These are phyloP conservation scores for Pseudogymnoascus sp. DNA, from an alignment of 2,329 filamentous ascomycete genomes.

Conservation along the genomic window DNA sequence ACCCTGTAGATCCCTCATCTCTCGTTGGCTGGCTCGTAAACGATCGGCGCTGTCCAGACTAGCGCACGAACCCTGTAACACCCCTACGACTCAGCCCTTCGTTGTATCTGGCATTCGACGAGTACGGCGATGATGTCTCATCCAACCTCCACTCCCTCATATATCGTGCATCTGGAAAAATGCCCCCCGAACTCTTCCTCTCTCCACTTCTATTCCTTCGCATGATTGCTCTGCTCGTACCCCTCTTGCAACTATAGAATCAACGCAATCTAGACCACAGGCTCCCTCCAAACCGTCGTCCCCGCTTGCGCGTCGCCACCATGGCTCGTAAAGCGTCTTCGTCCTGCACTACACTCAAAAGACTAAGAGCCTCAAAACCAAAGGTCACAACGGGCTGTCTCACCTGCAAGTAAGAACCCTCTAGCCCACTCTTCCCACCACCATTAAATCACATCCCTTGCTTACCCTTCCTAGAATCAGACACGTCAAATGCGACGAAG, in stretches of 20 bases:
- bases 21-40: neutral
- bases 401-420: constrained; percentile 55
- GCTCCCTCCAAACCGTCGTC: neutral
- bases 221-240: neutral
- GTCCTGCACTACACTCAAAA: constrained; percentile 14
- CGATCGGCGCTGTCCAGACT: neutral
- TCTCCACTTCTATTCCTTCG: neutral
- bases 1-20: neutral
- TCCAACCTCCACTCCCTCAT: neutral
- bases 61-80: neutral
- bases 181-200: neutral
- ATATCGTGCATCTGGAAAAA: neutral
- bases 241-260: neutral
- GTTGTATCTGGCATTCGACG: neutral
- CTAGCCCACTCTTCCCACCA: neutral
- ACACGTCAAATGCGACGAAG: constrained; percentile 21
- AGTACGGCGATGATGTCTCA: neutral
- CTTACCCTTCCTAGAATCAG: constrained; percentile 37
- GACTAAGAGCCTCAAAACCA: constrained; percentile 22
- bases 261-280: neutral
- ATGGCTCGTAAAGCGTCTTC: neutral
- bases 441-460: neutral
- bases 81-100: neutral
- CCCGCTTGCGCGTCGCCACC: neutral
- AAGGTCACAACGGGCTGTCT: constrained; percentile 60